These are phyloP conservation scores for Epichloe sibirici DNA, from an alignment of 2,329 filamentous ascomycete genomes.

Conservation along the genomic window DNA sequence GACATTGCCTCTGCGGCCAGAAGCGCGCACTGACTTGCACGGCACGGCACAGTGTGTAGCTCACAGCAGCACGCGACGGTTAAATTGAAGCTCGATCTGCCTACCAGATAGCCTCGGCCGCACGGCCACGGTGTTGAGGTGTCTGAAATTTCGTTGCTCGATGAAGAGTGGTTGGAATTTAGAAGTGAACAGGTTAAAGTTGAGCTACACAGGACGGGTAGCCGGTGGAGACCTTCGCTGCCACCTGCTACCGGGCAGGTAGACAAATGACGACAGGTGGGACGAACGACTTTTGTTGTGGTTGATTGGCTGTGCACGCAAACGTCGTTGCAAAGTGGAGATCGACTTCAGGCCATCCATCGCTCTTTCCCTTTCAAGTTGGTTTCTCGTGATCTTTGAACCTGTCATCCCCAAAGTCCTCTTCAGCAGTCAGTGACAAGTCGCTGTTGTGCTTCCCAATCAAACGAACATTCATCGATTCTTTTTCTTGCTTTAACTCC, in stretches of 20 bases:
- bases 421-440: too few species aligned
- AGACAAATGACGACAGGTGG: not conserved
- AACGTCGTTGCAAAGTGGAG: not conserved
- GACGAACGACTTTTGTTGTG: not conserved
- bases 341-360: too few species aligned
- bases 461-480: too few species aligned
- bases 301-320: not conserved
- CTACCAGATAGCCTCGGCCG: slow-evolving; percentile 2
- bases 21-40: not conserved
- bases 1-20: not conserved
- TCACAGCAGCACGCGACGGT: not conserved
- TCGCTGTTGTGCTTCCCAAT: too few species aligned
- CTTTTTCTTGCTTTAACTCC: too few species aligned
- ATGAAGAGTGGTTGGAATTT: not conserved
- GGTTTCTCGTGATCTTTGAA: too few species aligned
- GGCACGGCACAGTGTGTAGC: not conserved
- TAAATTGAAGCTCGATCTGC: not conserved
- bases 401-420: too few species aligned
- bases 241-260: not conserved
- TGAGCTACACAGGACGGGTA: not conserved
- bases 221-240: not conserved
- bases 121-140: slow-evolving; percentile 1
- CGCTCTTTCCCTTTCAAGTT: too few species aligned
- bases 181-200: not conserved
- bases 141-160: not conserved